Evolutionary conservation across 1,284 basidiomycete species (phyloP).

Genomic region (Microstroma glucosiphilum): DNA sequence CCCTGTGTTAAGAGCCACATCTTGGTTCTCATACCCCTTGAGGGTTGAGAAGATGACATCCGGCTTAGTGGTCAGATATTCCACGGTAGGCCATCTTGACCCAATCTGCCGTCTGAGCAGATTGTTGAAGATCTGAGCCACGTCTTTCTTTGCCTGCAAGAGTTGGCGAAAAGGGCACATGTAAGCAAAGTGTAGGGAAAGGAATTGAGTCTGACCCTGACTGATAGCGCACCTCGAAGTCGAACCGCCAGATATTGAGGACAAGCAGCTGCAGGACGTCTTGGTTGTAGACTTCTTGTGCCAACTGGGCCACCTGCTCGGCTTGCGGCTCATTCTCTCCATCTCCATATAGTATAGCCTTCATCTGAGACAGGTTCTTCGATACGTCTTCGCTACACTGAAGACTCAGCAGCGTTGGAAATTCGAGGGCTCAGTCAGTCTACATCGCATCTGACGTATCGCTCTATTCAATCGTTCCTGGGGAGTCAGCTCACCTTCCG

Average conservation of each 20-base stretch:
- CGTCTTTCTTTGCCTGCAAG: conserved; percentile 66
- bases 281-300: conserved; percentile 88
- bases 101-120: conserved; percentile 93
- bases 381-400: conserved; percentile 80
- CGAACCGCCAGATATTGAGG: conserved; percentile 72
- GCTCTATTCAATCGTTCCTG: no score
- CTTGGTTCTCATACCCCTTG: conserved; percentile 85
- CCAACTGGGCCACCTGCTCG: conserved; percentile 61
- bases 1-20: conserved; percentile 92
- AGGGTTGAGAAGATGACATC: conserved; percentile 84
- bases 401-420: conserved; percentile 8
- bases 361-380: conserved; percentile 82
- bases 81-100: conserved; percentile 84
- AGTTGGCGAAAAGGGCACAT: background rate
- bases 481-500: conserved; percentile 14
- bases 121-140: conserved; percentile 92
- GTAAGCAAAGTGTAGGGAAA: background rate
- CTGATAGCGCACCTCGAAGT: conserved; percentile 70
- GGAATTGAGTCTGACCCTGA: background rate
- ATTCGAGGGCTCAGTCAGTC: background rate
- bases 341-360: conserved; percentile 77
- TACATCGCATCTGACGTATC: conserved; percentile 4
- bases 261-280: conserved; percentile 80
- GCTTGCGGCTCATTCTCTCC: conserved; percentile 69
- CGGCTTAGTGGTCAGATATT: conserved; percentile 76